A percentile compares a stretch with the other conserved stretches of the same genome.
These are phyloP conservation scores for Eucalyptus sp. DNA, from an alignment of 345 rosid genomes.

Conservation along the genomic window DNA sequence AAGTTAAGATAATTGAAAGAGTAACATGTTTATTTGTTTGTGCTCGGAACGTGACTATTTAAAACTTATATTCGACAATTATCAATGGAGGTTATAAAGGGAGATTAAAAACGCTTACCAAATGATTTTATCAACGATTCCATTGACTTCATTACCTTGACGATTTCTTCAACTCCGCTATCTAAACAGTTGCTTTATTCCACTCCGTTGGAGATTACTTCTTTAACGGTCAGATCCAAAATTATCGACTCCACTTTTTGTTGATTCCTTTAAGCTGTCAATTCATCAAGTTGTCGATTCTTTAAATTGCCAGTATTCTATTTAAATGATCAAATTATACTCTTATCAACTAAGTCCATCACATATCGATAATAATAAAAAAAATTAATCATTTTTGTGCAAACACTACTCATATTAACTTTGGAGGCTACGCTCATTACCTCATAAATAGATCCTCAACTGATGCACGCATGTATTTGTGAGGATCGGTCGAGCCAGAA, in stretches of 20 bases:
- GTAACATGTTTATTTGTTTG: not conserved
- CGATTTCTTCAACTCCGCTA: not conserved
- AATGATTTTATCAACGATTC: no score
- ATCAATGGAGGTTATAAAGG: not conserved
- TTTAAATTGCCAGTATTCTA: not conserved
- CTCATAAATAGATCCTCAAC: no score
- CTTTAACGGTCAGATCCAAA: rapidly evolving
- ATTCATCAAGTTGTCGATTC: no score
- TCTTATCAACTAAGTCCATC: no score
- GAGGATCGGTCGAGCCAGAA: not conserved
- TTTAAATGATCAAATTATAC: no score
- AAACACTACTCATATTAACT: not conserved
- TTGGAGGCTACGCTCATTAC: not conserved
- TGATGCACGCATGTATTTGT: rapidly evolving
- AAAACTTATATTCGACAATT: no score
- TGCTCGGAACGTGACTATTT: not conserved
- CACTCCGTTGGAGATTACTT: no score
- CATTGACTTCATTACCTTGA: not conserved
- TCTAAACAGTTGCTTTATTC: not conserved
- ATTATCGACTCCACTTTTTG: not conserved
- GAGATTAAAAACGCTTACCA: no score
- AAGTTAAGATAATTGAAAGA: not conserved
- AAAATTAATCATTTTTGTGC: not conserved
- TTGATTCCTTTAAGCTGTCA: not conserved
- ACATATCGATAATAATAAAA: no score